Conservation (phyloP, 352 stramenopile species). For the Globisporangium cederbergense region DNA sequence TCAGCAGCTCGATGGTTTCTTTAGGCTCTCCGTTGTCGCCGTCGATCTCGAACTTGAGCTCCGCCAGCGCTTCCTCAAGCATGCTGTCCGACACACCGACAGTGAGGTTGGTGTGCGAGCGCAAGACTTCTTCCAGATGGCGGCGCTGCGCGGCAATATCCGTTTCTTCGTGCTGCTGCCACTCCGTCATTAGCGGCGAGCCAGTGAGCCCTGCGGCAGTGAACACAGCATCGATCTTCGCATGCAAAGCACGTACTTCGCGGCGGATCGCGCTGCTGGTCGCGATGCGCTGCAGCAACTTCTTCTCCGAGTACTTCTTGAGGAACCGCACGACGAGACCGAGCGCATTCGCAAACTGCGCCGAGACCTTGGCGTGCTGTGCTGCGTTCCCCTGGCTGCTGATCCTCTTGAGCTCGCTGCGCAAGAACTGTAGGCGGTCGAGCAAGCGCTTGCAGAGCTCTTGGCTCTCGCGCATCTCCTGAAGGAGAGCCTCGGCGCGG, state of each 20-base stretch:
- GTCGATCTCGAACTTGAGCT: not conserved
- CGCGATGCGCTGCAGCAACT: not conserved
- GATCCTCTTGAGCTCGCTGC: too few relatives aligned
- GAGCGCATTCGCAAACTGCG: constrained; percentile 20
- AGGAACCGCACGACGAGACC: not conserved
- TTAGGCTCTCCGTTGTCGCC: not conserved
- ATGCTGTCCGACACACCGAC: not conserved
- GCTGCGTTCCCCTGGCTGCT: too few relatives aligned
- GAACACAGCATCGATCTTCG: not conserved
- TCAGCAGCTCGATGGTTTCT: not conserved
- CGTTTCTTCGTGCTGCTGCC: constrained; percentile 4
- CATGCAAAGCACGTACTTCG: not conserved
- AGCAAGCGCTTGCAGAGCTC: too few relatives aligned
- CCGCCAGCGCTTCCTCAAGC: not conserved
- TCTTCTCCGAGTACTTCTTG: not conserved
- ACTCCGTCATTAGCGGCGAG: not conserved
- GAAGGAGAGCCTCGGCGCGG: constrained; percentile 1
- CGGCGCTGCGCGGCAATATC: constrained; percentile 3
- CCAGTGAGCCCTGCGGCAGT: not conserved
- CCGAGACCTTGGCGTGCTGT: too few relatives aligned
- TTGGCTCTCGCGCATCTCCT: constrained; percentile 2
- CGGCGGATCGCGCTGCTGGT: not conserved
- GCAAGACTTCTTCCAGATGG: constrained; percentile 3
- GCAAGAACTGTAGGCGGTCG: too few relatives aligned
- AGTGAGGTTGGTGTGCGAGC: not conserved